phyloP scores from a whole-genome alignment of 2,329 filamentous ascomycete species.

The Aspergillus sp. region DNA sequence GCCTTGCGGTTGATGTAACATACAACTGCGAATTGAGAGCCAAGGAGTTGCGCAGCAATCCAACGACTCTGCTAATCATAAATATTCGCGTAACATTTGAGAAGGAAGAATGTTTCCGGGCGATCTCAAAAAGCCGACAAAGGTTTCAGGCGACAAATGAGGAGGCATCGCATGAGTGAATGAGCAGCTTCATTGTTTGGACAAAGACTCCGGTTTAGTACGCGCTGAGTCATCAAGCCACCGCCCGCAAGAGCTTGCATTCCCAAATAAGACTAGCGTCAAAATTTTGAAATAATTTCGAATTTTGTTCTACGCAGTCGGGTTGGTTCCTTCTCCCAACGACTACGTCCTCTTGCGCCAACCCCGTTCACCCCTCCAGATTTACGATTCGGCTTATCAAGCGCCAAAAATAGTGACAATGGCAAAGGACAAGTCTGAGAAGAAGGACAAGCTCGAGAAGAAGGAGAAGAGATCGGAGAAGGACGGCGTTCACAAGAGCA shows the following conservation, averaged over 20 bases:
- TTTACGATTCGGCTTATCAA: slow-evolving; percentile 7
- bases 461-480: slow-evolving; percentile 47
- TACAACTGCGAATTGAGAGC: slow-evolving; percentile 1
- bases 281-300: slow-evolving; percentile 39
- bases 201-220: slow-evolving; percentile 15
- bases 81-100: background rate
- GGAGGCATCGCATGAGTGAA: slow-evolving; percentile 11
- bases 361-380: slow-evolving; percentile 11
- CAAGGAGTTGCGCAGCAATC: background rate
- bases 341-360: slow-evolving; percentile 15
- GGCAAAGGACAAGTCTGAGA: slow-evolving; percentile 48
- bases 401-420: slow-evolving; percentile 32
- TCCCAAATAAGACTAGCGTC: slow-evolving; percentile 31
- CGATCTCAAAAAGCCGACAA: background rate
- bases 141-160: background rate
- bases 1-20: background rate
- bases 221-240: slow-evolving; percentile 25
- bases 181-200: slow-evolving; percentile 18
- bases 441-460: slow-evolving; percentile 48
- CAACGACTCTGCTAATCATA: background rate
- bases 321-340: slow-evolving; percentile 21
- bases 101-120: background rate
- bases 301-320: slow-evolving; percentile 16
- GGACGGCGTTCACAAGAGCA: slow-evolving; percentile 46
- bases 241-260: slow-evolving; percentile 20